A percentile compares a stretch with the other conserved stretches of the same genome.
Evolutionary conservation across 345 rosid species (phyloP).

Genomic region (Pistacia integerrima): DNA sequence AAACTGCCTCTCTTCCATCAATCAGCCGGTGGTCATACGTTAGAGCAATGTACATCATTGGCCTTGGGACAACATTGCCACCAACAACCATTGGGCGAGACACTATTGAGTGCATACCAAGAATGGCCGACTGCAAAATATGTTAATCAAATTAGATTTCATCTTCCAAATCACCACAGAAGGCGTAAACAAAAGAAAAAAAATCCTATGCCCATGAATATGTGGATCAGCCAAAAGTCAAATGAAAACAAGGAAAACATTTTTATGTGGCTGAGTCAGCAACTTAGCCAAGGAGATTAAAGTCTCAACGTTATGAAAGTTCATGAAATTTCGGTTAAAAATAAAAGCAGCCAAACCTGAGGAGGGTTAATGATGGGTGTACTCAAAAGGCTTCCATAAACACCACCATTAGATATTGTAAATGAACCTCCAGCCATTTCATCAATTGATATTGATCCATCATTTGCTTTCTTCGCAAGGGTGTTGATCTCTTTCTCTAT

Average conservation of each 20-base stretch:
- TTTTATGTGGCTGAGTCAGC: too few relatives aligned
- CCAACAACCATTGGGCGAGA: constrained; percentile 85
- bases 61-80: constrained; percentile 75
- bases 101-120: constrained; percentile 92
- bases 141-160: neutral
- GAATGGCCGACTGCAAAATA: constrained; percentile 70
- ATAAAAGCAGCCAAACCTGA: constrained; percentile 50
- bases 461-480: constrained; percentile 92
- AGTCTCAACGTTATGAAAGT: too few relatives aligned
- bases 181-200: neutral
- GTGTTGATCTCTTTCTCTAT: constrained; percentile 89
- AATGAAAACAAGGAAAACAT: neutral
- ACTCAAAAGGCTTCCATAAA: constrained; percentile 94
- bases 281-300: too few relatives aligned
- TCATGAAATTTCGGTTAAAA: neutral
- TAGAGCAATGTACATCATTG: constrained; percentile 89
- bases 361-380: constrained; percentile 99
- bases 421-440: constrained; percentile 99
- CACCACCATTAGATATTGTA: constrained; percentile 86
- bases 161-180: neutral
- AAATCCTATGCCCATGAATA: neutral
- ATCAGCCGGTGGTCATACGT: constrained; percentile 87
- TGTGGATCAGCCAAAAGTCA: neutral
- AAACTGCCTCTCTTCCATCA: constrained; percentile 93
- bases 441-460: constrained; percentile 91